phyloP scores from a whole-genome alignment of 208 protist genomes.

The Crithidia mellificae region DNA sequence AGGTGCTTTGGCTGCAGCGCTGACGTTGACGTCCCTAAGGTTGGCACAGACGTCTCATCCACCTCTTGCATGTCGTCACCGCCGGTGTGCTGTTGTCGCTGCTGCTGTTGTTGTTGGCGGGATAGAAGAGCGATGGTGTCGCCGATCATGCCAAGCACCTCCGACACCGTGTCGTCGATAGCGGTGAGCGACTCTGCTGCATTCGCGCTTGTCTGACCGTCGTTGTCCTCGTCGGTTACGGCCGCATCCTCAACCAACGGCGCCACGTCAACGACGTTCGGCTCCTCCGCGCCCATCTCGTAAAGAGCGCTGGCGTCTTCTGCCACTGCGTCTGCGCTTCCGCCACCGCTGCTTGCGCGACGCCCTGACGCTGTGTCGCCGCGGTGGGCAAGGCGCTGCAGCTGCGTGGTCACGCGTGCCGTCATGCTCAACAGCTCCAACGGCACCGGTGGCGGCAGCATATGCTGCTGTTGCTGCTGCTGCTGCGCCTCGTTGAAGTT shows the following conservation, averaged over 20 bases:
- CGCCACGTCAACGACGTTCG: background rate
- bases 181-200: background rate
- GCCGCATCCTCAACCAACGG: background rate
- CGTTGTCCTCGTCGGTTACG: too few species aligned
- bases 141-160: conserved; percentile 18
- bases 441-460: conserved; percentile 6
- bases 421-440: conserved; percentile 31
- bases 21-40: background rate
- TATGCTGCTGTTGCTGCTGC: background rate
- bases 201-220: background rate
- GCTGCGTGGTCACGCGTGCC: conserved; percentile 22
- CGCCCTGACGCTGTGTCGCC: background rate
- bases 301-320: background rate
- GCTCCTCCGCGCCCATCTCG: conserved; percentile 14
- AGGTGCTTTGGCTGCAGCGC: conserved; percentile 55
- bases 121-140: conserved; percentile 29
- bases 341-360: background rate
- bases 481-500: too few species aligned
- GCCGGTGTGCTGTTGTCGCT: background rate
- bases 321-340: conserved; percentile 7
- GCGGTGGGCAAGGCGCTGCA: conserved; percentile 28
- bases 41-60: background rate
- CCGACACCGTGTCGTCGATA: conserved; percentile 12
- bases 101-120: conserved; percentile 9
- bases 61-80: background rate